Conservation (phyloP, 495 filamentous ascomycete species). For the Penicillium antarcticum region DNA sequence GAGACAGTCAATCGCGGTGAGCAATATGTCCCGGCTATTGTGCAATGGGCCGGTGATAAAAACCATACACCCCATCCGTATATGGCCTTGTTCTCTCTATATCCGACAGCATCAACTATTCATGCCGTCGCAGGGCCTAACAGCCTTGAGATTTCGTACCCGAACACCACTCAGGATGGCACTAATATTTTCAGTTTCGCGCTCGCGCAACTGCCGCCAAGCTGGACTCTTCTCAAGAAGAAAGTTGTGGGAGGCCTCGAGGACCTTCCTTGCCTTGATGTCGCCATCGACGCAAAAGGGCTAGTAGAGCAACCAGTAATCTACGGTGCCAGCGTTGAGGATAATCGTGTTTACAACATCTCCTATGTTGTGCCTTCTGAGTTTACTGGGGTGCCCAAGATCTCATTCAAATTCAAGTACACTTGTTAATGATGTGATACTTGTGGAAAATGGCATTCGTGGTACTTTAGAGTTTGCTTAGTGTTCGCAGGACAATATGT, state of each 20-base stretch:
- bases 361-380: constrained; percentile 23
- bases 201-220: constrained; percentile 22
- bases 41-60: constrained; percentile 28
- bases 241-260: constrained; percentile 17
- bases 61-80: constrained; percentile 23
- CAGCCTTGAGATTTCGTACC: constrained; percentile 22
- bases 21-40: constrained; percentile 29
- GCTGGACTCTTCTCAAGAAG: constrained; percentile 21
- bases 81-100: constrained; percentile 24
- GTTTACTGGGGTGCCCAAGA: constrained; percentile 19
- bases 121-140: constrained; percentile 18
- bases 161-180: constrained; percentile 27
- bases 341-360: constrained; percentile 27
- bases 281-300: constrained; percentile 16
- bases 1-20: constrained; percentile 17
- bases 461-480: too few species aligned
- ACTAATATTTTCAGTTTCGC: constrained; percentile 25
- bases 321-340: constrained; percentile 23
- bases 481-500: too few species aligned
- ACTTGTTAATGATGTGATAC: constrained; percentile 16
- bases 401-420: constrained; percentile 22
- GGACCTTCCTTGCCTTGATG: constrained; percentile 22
- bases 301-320: constrained; percentile 16
- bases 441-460: too few species aligned
- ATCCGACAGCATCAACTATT: constrained; percentile 23